Evolutionary conservation across 2,329 filamentous ascomycete species (phyloP).

Genomic region (Diaporthe australafricana): DNA sequence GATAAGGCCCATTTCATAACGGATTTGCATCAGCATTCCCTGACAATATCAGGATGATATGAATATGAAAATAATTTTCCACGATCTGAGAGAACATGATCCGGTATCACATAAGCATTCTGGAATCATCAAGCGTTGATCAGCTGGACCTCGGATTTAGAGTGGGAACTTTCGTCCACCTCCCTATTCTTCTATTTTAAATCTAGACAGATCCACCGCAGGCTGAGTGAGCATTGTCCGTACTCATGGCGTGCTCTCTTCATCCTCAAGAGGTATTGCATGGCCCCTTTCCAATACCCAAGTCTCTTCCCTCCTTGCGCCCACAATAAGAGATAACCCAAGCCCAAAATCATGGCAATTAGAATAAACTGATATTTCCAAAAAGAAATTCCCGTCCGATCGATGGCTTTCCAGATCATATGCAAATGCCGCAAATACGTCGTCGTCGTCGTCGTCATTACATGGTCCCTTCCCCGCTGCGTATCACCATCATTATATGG

Average conservation of each 20-base stretch:
- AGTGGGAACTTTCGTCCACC: background rate
- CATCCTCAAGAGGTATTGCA: background rate
- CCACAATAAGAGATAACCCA: background rate
- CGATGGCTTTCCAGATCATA: conserved; percentile 5
- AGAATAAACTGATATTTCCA: background rate
- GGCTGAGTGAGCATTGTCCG: background rate
- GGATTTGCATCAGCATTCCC: conserved; percentile 6
- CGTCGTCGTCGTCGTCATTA: conserved; percentile 22
- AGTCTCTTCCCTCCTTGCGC: background rate
- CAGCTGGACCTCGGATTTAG: background rate
- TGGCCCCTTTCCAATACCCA: background rate
- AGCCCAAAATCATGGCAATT: background rate
- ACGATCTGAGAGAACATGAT: background rate
- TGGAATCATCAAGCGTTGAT: background rate
- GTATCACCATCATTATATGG: background rate
- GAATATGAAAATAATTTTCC: conserved; percentile 10
- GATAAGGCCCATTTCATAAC: conserved; percentile 18
- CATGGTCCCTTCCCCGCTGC: background rate
- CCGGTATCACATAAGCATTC: background rate
- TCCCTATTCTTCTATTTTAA: background rate
- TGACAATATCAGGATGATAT: background rate
- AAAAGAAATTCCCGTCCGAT: background rate
- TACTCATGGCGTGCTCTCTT: background rate
- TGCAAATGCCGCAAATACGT: conserved; percentile 24
- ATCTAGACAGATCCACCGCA: background rate